Conservation (phyloP, 2,329 filamentous ascomycete species). For the Lecanoromycetidae sp. region DNA sequence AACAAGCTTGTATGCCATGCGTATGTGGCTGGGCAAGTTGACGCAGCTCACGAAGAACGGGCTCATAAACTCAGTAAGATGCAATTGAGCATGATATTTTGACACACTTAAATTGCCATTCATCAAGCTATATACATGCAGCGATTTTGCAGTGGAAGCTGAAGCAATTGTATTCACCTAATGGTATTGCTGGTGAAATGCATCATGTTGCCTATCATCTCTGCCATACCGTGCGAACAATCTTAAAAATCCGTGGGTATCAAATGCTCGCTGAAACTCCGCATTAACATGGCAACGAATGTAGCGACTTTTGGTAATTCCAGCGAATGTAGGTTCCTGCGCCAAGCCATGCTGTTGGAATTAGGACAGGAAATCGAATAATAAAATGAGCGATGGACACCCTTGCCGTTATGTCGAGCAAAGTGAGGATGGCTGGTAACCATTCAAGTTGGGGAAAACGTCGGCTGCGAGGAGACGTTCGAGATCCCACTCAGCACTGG, state of each 20-base stretch:
- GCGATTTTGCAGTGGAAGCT: background rate
- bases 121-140: too few relatives aligned
- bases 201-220: too few relatives aligned
- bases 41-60: too few relatives aligned
- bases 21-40: too few relatives aligned
- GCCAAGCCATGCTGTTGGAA: background rate
- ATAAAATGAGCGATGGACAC: background rate
- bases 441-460: constrained; percentile 17
- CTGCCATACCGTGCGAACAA: too few relatives aligned
- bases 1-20: too few relatives aligned
- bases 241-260: constrained; percentile 1
- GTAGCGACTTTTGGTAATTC: background rate
- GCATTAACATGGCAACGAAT: background rate
- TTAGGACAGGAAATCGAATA: background rate
- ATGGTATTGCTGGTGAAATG: too few relatives aligned
- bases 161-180: background rate
- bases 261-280: background rate
- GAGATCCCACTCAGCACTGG: constrained; percentile 19
- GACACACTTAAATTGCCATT: too few relatives aligned
- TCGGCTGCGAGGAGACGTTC: constrained; percentile 16
- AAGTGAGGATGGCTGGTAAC: constrained; percentile 7
- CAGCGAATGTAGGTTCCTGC: background rate
- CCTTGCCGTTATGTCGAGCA: constrained; percentile 1
- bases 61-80: too few relatives aligned
- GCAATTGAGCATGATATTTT: background rate